A percentile compares a stretch with the other conserved stretches of the same genome.
Evolutionary conservation across 345 rosid species (phyloP).

Genomic region (Jatropha curcas): DNA sequence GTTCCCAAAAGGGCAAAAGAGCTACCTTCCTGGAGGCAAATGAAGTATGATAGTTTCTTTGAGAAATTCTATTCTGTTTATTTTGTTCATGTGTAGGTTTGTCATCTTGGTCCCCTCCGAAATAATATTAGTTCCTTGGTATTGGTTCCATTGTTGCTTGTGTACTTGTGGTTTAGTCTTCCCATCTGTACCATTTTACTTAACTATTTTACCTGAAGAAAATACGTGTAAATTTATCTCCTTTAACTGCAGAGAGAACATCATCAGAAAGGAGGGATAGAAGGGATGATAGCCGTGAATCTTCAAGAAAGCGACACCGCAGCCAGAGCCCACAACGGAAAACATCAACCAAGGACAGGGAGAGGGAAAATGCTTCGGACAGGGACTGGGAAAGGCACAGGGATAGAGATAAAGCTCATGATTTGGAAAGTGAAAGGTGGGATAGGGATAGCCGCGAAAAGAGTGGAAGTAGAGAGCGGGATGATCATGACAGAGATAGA

Average conservation of each 20-base stretch:
- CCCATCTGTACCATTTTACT: background rate
- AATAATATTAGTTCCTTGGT: too few relatives aligned
- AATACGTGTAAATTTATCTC: background rate
- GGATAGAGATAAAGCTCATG: conserved; percentile 51
- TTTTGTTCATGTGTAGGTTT: background rate
- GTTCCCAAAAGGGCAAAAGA: background rate
- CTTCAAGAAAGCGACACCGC: conserved; percentile 76
- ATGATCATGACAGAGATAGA: conserved; percentile 57
- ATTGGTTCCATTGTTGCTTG: too few relatives aligned
- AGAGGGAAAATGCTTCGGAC: conserved; percentile 31
- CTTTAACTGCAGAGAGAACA: conserved; percentile 50
- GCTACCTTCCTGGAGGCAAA: background rate
- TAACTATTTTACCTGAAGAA: too few relatives aligned
- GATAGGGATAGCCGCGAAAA: conserved; percentile 65
- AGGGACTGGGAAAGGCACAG: conserved; percentile 43
- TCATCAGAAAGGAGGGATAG: conserved; percentile 60
- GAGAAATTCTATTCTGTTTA: background rate
- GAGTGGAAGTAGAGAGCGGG: conserved; percentile 57
- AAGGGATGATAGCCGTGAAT: conserved; percentile 59
- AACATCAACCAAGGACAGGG: conserved; percentile 33
- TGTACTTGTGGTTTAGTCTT: background rate
- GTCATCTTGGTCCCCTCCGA: too few relatives aligned
- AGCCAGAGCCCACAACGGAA: conserved; percentile 75
- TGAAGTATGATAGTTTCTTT: background rate
- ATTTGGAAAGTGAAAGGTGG: conserved; percentile 49